phyloP scores from a whole-genome alignment of 805 yeast species.

The Candida boleticola region DNA sequence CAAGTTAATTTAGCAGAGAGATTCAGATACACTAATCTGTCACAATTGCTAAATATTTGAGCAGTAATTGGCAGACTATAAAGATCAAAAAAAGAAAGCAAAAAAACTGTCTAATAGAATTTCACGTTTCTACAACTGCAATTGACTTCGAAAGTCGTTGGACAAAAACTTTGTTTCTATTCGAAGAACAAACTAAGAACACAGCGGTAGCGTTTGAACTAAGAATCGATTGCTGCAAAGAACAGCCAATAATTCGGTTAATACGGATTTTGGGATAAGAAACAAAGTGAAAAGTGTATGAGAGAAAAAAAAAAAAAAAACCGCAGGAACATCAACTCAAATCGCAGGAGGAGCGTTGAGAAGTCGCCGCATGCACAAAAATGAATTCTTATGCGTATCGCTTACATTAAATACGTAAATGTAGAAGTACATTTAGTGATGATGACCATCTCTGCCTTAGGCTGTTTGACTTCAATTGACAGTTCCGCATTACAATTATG shows the following conservation, averaged over 20 bases:
- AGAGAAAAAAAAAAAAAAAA: not conserved
- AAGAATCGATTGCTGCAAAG: slow-evolving; percentile 2
- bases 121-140: too few species aligned
- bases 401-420: slow-evolving; percentile 1
- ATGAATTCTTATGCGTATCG: slow-evolving; percentile 4
- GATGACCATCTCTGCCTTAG: slow-evolving; percentile 1
- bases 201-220: not conserved
- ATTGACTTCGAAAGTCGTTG: too few species aligned
- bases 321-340: slow-evolving; percentile 1
- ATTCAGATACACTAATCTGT: slow-evolving; percentile 2
- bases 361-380: slow-evolving; percentile 4
- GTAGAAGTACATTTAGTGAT: not conserved
- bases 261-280: too few species aligned
- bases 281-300: not conserved
- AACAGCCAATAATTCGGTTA: not conserved
- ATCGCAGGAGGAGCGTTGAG: slow-evolving; percentile 5
- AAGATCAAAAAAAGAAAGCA: too few species aligned
- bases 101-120: too few species aligned
- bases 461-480: not conserved
- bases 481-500: not conserved
- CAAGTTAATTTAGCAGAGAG: not conserved
- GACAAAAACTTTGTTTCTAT: not conserved
- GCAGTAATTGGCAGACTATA: too few species aligned
- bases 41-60: slow-evolving; percentile 2
- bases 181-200: not conserved